Percentiles rank a stretch among this genome's conserved stretches.
Conservation (phyloP, 768 basidiomycete genomes). For the Cystoderma amianthinum region DNA sequence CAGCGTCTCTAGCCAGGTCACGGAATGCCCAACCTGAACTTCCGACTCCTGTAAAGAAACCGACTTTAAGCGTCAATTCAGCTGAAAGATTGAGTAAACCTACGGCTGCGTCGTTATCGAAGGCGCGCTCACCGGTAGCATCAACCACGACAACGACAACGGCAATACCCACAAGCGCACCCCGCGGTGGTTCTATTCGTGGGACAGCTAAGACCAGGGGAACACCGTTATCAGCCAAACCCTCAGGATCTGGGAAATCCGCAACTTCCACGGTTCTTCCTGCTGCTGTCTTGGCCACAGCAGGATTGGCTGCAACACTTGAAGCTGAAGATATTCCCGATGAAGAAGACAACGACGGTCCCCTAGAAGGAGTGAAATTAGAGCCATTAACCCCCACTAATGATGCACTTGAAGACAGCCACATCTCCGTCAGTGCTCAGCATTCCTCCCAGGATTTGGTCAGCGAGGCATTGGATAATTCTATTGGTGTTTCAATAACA, state of each 20-base stretch:
- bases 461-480: too few relatives aligned
- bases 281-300: slow-evolving; percentile 9
- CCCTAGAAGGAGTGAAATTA: too few relatives aligned
- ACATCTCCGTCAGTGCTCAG: too few relatives aligned
- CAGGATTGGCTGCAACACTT: slow-evolving; percentile 2
- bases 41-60: slow-evolving; percentile 47
- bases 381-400: too few relatives aligned
- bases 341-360: slow-evolving; percentile 4
- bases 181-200: slow-evolving; percentile 19
- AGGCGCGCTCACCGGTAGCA: slow-evolving; percentile 27
- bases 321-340: slow-evolving; percentile 5
- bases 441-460: too few relatives aligned
- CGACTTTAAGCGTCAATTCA: slow-evolving; percentile 41
- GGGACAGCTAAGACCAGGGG: slow-evolving; percentile 14
- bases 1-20: slow-evolving; percentile 69
- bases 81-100: slow-evolving; percentile 73
- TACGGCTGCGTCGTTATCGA: slow-evolving; percentile 72
- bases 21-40: slow-evolving; percentile 43
- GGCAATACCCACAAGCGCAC: slow-evolving; percentile 7
- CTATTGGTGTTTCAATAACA: background rate
- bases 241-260: slow-evolving; percentile 14
- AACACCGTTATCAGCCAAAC: slow-evolving; percentile 9
- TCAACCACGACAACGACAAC: slow-evolving; percentile 13
- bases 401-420: too few relatives aligned
- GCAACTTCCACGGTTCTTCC: slow-evolving; percentile 4